Base-by-base conservation (phyloP, 1,284 basidiomycete genomes). In the Leccinum pallidistipes region DNA sequence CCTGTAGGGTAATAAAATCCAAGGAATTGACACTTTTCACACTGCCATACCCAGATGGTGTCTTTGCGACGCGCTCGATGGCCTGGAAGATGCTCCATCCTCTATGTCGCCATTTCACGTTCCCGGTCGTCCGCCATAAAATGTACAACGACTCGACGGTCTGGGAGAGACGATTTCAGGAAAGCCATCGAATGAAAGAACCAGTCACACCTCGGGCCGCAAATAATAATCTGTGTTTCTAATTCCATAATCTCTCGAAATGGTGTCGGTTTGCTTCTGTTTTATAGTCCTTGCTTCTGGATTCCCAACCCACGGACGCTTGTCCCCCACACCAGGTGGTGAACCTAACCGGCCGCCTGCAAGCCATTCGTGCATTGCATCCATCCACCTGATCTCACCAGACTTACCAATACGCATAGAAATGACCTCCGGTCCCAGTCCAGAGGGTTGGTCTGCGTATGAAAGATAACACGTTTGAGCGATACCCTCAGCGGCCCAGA, bases 11-110 rank as follows among this genome's bases (percentile, higher is more conserved):
- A 18, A 79, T 54, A 18, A 79, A 70, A 10, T 75, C 73, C 1
- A 68, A 61, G n/a, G 65, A 56, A 55, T 86, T 79, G 14, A 90
- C 81, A 60, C 79, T 74, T 63, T 73, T 57, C 57, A 92, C 70
- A 61, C 80, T 83, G 27, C 88, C 80, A 69, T 91, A 87, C 56
- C 89, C 86, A 55, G 75, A 78, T 21, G 74, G 67, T n/a, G 81
- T 83, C 72, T 80, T 79, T 47, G 86, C 72, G 64, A 83, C 76
- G 63, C 78, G 80, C 71, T 91, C 83, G 56, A 94, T 85, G 1
- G 89, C 83, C 67, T 86, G 76, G 71, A 92, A 94, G 34, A 94
- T 84, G 55, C 72, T 77, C 90, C 90, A 94, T 1, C 91, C 92
- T 60, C 87, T 83, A 62, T 93, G 84, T 50, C 91, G 78, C 91